Percentiles rank a stretch among this genome's conserved stretches.
These are phyloP conservation scores for Cicer chorassanicum DNA, from an alignment of 306 rosid species.

Conservation along the genomic window DNA sequence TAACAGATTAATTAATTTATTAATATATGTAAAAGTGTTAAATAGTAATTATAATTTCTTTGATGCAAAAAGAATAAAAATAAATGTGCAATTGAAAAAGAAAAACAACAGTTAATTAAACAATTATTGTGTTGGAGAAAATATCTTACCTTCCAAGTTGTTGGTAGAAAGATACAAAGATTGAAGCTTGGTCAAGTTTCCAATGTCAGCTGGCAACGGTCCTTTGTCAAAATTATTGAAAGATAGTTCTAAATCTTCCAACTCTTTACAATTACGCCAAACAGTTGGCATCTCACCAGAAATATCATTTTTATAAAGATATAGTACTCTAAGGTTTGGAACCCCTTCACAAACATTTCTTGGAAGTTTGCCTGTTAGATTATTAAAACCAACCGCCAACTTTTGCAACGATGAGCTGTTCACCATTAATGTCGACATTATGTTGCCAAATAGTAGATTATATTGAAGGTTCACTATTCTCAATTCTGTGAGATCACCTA, in stretches of 20 bases:
- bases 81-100: too few species aligned
- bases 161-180: neutral
- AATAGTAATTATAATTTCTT: too few species aligned
- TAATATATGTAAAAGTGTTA: too few species aligned
- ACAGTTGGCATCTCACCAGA: constrained; percentile 20
- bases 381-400: neutral
- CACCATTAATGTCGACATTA: constrained; percentile 1
- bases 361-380: constrained; percentile 18
- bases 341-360: constrained; percentile 28
- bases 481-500: neutral
- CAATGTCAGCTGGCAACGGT: constrained; percentile 9
- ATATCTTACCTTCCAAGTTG: constrained; percentile 36
- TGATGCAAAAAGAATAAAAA: too few species aligned
- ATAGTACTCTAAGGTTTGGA: neutral
- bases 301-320: neutral
- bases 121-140: neutral
- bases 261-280: constrained; percentile 39
- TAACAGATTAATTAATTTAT: too few species aligned
- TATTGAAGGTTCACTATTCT: neutral
- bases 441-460: constrained; percentile 5
- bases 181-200: constrained; percentile 36
- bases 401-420: constrained; percentile 13
- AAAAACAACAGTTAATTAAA: neutral
- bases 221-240: constrained; percentile 17
- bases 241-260: neutral